Evolutionary conservation across 192 early-diverging fungal genomes (phyloP), one percentile per base, ranked within the genome.

Genomic region (Geranomyces variabilis): DNA sequence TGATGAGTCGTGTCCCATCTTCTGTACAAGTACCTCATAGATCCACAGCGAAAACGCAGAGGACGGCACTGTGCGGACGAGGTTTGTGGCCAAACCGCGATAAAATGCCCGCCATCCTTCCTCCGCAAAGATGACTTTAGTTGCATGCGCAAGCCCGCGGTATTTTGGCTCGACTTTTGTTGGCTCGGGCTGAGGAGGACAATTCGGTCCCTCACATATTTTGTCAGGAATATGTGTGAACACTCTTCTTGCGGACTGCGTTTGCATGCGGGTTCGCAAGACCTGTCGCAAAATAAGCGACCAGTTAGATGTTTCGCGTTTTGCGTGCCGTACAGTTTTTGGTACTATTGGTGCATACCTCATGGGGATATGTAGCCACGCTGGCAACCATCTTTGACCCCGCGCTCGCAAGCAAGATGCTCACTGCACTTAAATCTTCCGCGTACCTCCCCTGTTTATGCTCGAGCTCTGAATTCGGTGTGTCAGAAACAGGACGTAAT

Each of bases 361-460:
- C 96, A 74, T 99, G 96, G 24, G 96, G 96, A 69, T 99, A 99
- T 17, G 96, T 97, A 7, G 88, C 89, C 29, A 88, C 82, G 65
- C 88, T 90, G 7, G 96, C 96, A 6, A 91, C 84, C 88, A 96
- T 92, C 75, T 99, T 99, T 14, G 95, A 93, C 7, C 85, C 66
- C 9, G 92, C 89, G 15, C 90, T 93, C 5, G 95, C 92, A 46
- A 91, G 59, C 10, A 99, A 79, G 65, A 98, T 94, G 34, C 81
- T 76, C 44, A 65, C 49, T 28, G 80, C 80, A 34, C 65, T 78
- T n/a, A 82, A 34, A 31, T 76, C 75, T 31, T 58, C 12, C 12
- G 6, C 74, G n/a, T 26, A 30, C 33, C 41, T 44, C 9, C 65
- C 56, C 28, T 24, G 0, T 41, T 60, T 59, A 1, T 70, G n/a